Evolutionary conservation across 2,329 filamentous ascomycete species (phyloP).

Genomic region (Oidium heveae): DNA sequence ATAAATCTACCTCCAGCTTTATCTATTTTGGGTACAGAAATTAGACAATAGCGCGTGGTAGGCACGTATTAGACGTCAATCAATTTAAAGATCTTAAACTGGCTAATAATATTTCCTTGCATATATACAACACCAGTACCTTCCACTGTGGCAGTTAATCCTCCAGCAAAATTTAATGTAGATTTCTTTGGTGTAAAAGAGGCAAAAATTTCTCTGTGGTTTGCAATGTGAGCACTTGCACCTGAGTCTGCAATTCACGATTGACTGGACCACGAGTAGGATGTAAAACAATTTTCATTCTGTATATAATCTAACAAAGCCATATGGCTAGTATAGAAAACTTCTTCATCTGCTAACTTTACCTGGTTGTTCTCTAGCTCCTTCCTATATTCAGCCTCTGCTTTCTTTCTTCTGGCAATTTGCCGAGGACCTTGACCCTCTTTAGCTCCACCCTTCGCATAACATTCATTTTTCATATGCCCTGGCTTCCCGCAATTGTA

Average conservation of each 20-base stretch:
- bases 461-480: neutral
- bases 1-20: neutral
- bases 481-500: neutral
- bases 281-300: neutral
- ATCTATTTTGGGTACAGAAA: neutral
- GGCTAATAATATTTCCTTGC: neutral
- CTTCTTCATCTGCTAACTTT: neutral
- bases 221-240: neutral
- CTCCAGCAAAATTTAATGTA: neutral
- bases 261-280: neutral
- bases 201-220: neutral
- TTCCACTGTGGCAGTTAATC: neutral
- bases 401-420: neutral
- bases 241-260: neutral
- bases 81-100: neutral
- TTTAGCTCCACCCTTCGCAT: neutral
- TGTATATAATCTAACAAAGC: neutral
- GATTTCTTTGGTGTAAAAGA: neutral
- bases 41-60: neutral
- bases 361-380: neutral
- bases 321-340: neutral
- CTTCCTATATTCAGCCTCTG: neutral
- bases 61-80: neutral
- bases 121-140: neutral
- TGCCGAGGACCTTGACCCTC: neutral